Evolutionary conservation across 2,329 filamentous ascomycete species (phyloP), one percentile per base, ranked within the genome.

Genomic region (Aureobasidium sp.): DNA sequence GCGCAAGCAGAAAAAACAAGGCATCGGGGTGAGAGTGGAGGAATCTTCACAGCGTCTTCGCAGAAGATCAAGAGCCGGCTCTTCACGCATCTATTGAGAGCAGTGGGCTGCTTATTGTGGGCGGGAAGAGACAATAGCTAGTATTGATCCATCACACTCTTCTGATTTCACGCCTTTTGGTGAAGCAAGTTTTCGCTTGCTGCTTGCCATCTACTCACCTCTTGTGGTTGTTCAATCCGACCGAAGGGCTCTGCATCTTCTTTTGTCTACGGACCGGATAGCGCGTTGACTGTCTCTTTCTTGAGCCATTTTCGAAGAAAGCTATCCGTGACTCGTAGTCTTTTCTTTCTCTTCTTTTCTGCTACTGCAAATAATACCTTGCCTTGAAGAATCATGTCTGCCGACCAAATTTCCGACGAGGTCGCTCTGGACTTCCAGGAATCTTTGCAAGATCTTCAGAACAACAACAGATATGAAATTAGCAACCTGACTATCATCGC

Each of bases 401-500:
- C 68, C 77, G 79, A 81, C 76, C 78, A 88, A 88, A 85, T 85
- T 62, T 86, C 89, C 66, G 91, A 90, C 74, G 91, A 96, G 77
- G 90, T 99, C 69, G 92, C 92, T 65, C 89, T 93, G 76, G 94
- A 97, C 78, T 99, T 96, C 78, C 90, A 89, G 74, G 89, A 91
- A 72, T 94, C 92, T 60, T 81, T 99, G 73, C 90, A 96, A 77
- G 93, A 97, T 75, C 82, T 99, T 70, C 90, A 89, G 67, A 84
- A 87, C 73, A 97, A 97, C 78, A 90, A 91, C 77, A 88, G 91
- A 72, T 91, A 91, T 76, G 93, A 97, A 77, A 99, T 99, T 75
- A 93, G 89, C 81, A 97, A 95, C 77, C 78, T 99, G 77, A 99
- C 94, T 65, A 86, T 96, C 74, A 97, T 99, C 76, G 94, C 94